Conservation (phyloP, 257 asterid genomes). For the Jacaranda mimosifolia region DNA sequence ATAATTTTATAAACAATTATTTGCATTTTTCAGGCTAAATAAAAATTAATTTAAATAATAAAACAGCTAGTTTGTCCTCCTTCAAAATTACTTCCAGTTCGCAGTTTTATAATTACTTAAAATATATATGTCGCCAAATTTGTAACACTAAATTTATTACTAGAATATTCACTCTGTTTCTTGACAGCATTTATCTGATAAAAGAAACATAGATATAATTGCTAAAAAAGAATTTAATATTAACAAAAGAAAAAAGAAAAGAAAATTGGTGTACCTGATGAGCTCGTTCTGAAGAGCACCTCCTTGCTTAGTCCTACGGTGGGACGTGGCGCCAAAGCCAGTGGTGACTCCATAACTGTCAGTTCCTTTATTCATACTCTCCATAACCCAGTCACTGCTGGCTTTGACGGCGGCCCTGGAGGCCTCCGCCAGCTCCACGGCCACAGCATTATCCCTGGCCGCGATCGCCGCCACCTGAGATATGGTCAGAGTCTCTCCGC, state of each 20-base stretch:
- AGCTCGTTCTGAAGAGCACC: slow-evolving; percentile 93
- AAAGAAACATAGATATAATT: too few species aligned
- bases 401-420: slow-evolving; percentile 89
- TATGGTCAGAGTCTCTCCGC: slow-evolving; percentile 77
- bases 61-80: too few species aligned
- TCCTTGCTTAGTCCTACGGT: slow-evolving; percentile 87
- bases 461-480: slow-evolving; percentile 94
- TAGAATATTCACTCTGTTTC: neutral
- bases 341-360: slow-evolving; percentile 95
- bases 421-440: slow-evolving; percentile 83
- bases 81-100: too few species aligned
- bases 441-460: slow-evolving; percentile 56
- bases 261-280: slow-evolving; percentile 60
- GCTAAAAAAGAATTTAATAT: too few species aligned
- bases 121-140: too few species aligned
- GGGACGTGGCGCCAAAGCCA: slow-evolving; percentile 89
- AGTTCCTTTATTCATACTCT: slow-evolving; percentile 83
- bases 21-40: too few species aligned
- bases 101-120: too few species aligned
- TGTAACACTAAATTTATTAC: too few species aligned
- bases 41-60: too few species aligned
- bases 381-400: slow-evolving; percentile 97
- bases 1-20: too few species aligned
- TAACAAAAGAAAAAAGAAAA: neutral
- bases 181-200: too few species aligned